Conservation (phyloP, 306 rosid species). For the barrel medic (Medicago truncatula) region DNA sequence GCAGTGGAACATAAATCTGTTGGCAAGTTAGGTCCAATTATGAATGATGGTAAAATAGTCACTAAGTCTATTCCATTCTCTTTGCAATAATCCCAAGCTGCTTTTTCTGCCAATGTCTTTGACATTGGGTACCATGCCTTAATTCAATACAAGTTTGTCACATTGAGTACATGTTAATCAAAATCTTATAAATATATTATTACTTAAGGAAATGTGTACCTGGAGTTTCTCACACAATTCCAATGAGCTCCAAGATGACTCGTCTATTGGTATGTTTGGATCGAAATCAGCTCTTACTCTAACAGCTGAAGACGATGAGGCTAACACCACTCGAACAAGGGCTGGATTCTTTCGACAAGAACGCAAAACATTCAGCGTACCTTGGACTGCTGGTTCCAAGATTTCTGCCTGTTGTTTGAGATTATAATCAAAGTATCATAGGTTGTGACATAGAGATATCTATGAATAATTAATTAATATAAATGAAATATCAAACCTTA, state of each 20-base stretch:
- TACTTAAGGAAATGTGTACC: slow-evolving; percentile 40
- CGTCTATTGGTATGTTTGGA: slow-evolving; percentile 65
- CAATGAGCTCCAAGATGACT: slow-evolving; percentile 77
- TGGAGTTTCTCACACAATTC: slow-evolving; percentile 63
- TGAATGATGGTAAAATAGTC: slow-evolving; percentile 68
- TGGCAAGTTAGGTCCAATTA: slow-evolving; percentile 77
- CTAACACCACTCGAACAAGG: slow-evolving; percentile 71
- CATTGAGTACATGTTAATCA: too few species aligned
- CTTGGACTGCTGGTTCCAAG: slow-evolving; percentile 71
- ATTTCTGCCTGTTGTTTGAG: slow-evolving; percentile 58
- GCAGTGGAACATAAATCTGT: slow-evolving; percentile 81
- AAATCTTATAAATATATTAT: too few species aligned
- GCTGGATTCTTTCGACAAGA: slow-evolving; percentile 71
- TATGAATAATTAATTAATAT: not conserved
- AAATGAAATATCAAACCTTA: slow-evolving; percentile 53
- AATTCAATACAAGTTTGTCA: not conserved
- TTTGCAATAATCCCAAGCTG: slow-evolving; percentile 88
- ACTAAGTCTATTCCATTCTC: slow-evolving; percentile 68
- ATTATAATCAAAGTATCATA: not conserved
- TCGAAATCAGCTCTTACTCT: slow-evolving; percentile 68
- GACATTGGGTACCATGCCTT: slow-evolving; percentile 81
- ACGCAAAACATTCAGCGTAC: slow-evolving; percentile 77
- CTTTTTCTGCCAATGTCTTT: slow-evolving; percentile 78
- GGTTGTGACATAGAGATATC: not conserved
- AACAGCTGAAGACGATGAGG: slow-evolving; percentile 83